Evolutionary conservation across 257 asterid species (phyloP).

Genomic region (Nicotiana tomentosiformis): DNA sequence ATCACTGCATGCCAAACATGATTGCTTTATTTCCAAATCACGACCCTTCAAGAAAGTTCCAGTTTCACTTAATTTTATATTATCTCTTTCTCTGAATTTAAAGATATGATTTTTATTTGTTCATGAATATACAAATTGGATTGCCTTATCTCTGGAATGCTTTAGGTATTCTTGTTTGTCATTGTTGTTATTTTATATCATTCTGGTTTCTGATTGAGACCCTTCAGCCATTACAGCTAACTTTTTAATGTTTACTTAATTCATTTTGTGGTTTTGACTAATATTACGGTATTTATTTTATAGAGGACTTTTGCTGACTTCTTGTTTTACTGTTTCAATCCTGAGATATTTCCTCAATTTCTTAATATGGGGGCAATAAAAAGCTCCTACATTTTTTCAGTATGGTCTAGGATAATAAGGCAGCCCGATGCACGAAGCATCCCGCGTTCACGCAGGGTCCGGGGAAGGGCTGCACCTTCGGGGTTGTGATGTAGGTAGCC

Average conservation of each 20-base stretch:
- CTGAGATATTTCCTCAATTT: neutral
- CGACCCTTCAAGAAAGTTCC: neutral
- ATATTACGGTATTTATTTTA: neutral
- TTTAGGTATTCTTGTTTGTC: slow-evolving; percentile 9
- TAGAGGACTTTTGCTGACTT: neutral
- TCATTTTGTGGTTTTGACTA: neutral
- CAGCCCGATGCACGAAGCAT: no score
- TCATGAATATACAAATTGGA: neutral
- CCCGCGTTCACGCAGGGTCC: no score
- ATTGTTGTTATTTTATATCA: slow-evolving; percentile 9
- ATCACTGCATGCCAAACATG: neutral
- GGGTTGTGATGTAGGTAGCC: no score
- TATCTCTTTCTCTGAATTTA: neutral
- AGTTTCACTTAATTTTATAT: neutral
- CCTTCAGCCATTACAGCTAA: neutral
- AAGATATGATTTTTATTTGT: neutral
- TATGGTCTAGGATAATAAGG: neutral
- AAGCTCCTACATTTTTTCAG: neutral
- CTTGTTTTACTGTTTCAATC: neutral
- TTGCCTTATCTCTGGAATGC: slow-evolving; percentile 9
- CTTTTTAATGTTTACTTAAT: neutral
- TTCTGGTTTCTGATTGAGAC: slow-evolving; percentile 13
- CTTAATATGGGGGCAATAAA: neutral
- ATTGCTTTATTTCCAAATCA: slow-evolving; percentile 1
- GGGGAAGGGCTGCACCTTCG: no score